Evolutionary conservation across 768 basidiomycete genomes (phyloP), one percentile per base, ranked within the genome.

Genomic region (Hydnum rufescens): DNA sequence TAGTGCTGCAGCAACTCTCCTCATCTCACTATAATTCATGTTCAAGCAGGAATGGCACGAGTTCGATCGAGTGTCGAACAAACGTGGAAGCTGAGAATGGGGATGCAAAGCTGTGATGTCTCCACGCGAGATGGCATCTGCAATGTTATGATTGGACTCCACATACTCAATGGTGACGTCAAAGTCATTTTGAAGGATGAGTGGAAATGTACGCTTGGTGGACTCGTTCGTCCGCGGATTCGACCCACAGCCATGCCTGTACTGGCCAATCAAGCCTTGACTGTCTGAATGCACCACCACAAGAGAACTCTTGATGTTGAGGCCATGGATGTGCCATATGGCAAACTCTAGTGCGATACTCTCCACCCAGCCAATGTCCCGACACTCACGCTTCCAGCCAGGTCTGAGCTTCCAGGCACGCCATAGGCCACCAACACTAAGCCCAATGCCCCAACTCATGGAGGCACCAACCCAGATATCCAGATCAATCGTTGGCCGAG

Each of bases 351-450:
- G 3, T 25, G 48, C 56, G 4, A 57, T 36, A 34, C 43, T 46
- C 42, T 57, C 54, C 30, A 25, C 29, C 56, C 56, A 57, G 3
- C 56, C 54, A n/a, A 57, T 57, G 22, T 51, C 49, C 2, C 58
- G 52, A 8, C 25, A 16, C 1, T 42, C 32, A n/a, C 8, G 28
- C 13, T 53, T 52, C 59, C 59, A 60, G 22, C 30, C 51, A 3
- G 22, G 44, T 22, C 25, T 22, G 16, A 31, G 19, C 18, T 32
- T 26, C 49, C 56, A 60, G 2, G 59, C 57, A 0, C 51, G 53
- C 56, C 56, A 61, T 28, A 23, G 3, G 5, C 31, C 25, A 32
- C 44, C 53, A 2, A 49, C 3, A 4, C 13, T 8, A n/a, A 56
- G 2, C 3, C 52, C 52, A 42, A 61, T 23, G 4, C 58, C 44